Percentiles rank a stretch among this genome's conserved stretches.
Evolutionary conservation across 768 basidiomycete genomes (phyloP).

Genomic region (Phanerochaete carnosa): DNA sequence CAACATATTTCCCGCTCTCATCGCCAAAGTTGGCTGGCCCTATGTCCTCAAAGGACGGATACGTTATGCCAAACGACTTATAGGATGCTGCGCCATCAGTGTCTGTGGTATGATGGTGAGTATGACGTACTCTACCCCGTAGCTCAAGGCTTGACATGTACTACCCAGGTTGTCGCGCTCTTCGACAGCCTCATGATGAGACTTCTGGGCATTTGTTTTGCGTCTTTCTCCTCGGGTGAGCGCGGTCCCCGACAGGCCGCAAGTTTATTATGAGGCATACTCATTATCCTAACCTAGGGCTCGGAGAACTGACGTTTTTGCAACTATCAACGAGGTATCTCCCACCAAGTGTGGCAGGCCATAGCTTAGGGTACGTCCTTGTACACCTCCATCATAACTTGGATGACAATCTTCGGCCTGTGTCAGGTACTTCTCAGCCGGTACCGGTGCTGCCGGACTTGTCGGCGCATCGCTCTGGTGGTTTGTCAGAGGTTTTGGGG

Average conservation of each 20-base stretch:
- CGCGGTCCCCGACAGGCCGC: background rate
- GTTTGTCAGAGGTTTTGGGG: conserved; percentile 83
- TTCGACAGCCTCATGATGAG: conserved; percentile 65
- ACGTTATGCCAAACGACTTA: conserved; percentile 70
- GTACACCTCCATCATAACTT: background rate
- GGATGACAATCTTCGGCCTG: background rate
- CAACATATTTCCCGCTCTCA: conserved; percentile 86
- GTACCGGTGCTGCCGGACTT: conserved; percentile 92
- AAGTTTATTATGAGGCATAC: background rate
- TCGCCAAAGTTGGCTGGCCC: conserved; percentile 91
- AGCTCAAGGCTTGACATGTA: background rate
- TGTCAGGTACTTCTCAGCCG: conserved; percentile 83
- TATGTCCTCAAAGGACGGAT: conserved; percentile 86
- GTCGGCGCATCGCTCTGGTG: conserved; percentile 95
- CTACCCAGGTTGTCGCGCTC: conserved; percentile 66
- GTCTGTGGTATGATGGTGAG: conserved; percentile 86
- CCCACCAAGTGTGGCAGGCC: conserved; percentile 66
- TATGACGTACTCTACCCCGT: conserved; percentile 3
- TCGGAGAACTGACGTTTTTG: conserved; percentile 93
- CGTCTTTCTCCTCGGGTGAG: conserved; percentile 83
- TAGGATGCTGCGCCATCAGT: conserved; percentile 73
- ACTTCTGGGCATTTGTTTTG: conserved; percentile 75
- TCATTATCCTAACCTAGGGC: conserved; percentile 42
- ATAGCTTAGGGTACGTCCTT: conserved; percentile 78
- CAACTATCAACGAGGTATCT: conserved; percentile 86